Evolutionary conservation across 208 protist genomes (phyloP), one percentile per base, ranked within the genome.

Genomic region (Leishmania tarentolae): DNA sequence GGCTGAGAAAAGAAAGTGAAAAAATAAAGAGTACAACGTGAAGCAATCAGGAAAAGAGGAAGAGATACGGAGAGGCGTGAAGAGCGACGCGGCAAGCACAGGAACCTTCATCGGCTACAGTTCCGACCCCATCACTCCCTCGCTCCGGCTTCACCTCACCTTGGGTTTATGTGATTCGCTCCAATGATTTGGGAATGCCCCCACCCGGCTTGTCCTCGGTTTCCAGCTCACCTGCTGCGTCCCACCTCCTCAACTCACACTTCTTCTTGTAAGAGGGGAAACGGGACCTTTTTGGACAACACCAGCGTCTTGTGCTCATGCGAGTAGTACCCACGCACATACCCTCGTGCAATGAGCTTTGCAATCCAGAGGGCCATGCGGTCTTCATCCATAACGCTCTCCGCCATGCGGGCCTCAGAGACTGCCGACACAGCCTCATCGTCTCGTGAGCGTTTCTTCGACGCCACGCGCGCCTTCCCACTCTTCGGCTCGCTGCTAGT

Each of bases 231-330:
- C 65, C 24, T 42, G 8, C n/a, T 24, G 24, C 46, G 37, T 37
- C 19, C 46, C 24, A 24, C 40, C 15, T 46, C 31, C 17, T 8
- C 4, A 74, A 0, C 5, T 74, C 57, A 81, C 50, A 19, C 46
- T 1, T 37, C 44, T n/a, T 9, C 50, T 63, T 87, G 78, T 31
- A 95, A 69, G 31, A 87, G 83, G 8, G 92, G 91, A 69, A 97
- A 97, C 24, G 94, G 91, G 21, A 78, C 63, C 61, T 90, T 91
- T 42, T 92, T 91, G 3, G 94, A 93, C 35, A 97, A 66, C 0
- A 97, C 94, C 56, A 97, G 61, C 6, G 92, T 96, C 70, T 91
- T 93, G 85, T 95, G 90, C 78, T 97, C 94, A 76, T 93, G 88
- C 4, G 94, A 97, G 61, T 96, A 86, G 79, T 97, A 97, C 0